Base-by-base conservation (phyloP, 2,329 filamentous ascomycete species). In the Fusarium sororula region DNA sequence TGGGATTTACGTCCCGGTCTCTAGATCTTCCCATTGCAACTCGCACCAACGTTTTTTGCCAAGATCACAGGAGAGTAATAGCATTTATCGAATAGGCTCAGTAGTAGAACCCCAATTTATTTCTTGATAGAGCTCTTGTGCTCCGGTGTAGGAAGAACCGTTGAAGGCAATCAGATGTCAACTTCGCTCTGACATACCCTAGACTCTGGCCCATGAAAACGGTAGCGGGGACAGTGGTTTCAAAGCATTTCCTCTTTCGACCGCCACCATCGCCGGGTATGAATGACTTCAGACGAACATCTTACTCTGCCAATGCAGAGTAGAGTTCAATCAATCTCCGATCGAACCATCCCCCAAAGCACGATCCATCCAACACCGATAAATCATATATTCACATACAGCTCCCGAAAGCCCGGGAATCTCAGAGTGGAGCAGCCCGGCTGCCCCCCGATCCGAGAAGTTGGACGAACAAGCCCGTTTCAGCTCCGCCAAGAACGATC, bases 401-500 rank as follows among this genome's bases (percentile, higher is more conserved):
- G 7, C 22, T 32, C 26, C 53, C 53, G 38, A 56, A 30, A 6
- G 22, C 53, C 20, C 2, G 38, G 53, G 12, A 12, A 22, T 32
- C 6, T 13, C 5, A 0, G 2, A 42, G 53, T 32, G 55, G 42
- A 35, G 20, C 32, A 59, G 15, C 15, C 30, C 42, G 56, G 56
- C 15, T 18, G 2, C 0, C 13, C 24, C 24, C 42, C 42, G 42
- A 51, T 59, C 56, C 56, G 56, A 58, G 30, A n/a, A 37, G 41
- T 58, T 58, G 55, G 55, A 22, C 0, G 55, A 51, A 51, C 56
- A 51, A 59, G 24, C 32, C 24, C 24, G 56, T 58, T 58, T 58
- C 56, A 58, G 56, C 42, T 51, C 56, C 32, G 56, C 56, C 56
- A 58, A 58, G 55, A 58, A 24, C 11, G 18, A 26, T n/a, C 15